phyloP scores from a whole-genome alignment of 2,329 filamentous ascomycete species.

The Neoarthrinium moseri region DNA sequence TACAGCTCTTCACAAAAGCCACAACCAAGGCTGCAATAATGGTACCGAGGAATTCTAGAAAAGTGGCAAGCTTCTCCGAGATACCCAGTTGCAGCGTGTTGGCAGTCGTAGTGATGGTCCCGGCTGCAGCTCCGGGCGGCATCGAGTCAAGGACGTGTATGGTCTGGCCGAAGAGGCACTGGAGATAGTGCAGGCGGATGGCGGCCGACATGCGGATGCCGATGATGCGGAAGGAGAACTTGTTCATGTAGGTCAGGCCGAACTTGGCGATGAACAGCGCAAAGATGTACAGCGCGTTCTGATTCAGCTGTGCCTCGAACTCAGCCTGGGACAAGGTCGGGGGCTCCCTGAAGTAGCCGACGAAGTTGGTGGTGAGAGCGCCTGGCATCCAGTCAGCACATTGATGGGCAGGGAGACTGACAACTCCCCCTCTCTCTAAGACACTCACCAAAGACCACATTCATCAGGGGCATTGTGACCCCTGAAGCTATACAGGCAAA shows the following conservation, averaged over 20 bases:
- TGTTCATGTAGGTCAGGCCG: constrained; percentile 54
- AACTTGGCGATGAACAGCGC: constrained; percentile 69
- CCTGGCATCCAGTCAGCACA: constrained; percentile 31
- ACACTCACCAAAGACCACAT: constrained; percentile 52
- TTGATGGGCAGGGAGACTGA: not conserved
- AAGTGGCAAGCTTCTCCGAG: constrained; percentile 60
- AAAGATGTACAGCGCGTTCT: constrained; percentile 63
- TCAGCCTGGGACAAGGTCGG: constrained; percentile 20
- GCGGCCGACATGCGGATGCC: constrained; percentile 61
- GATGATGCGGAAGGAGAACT: constrained; percentile 61
- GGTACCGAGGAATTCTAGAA: constrained; percentile 54
- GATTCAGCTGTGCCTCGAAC: constrained; percentile 42
- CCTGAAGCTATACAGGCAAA: constrained; percentile 52
- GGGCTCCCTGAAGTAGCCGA: constrained; percentile 35
- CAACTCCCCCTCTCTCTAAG: not conserved
- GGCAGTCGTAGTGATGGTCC: constrained; percentile 62
- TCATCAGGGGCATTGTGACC: constrained; percentile 57
- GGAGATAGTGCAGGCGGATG: constrained; percentile 63
- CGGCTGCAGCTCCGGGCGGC: constrained; percentile 59
- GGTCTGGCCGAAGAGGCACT: constrained; percentile 61
- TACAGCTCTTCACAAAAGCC: constrained; percentile 58
- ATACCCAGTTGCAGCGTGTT: constrained; percentile 66
- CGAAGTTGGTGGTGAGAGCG: constrained; percentile 48
- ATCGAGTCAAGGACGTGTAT: constrained; percentile 68
- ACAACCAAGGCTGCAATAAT: constrained; percentile 53